Base-by-base conservation (phyloP, 208 protist species). In the Leishmania mexicana region DNA sequence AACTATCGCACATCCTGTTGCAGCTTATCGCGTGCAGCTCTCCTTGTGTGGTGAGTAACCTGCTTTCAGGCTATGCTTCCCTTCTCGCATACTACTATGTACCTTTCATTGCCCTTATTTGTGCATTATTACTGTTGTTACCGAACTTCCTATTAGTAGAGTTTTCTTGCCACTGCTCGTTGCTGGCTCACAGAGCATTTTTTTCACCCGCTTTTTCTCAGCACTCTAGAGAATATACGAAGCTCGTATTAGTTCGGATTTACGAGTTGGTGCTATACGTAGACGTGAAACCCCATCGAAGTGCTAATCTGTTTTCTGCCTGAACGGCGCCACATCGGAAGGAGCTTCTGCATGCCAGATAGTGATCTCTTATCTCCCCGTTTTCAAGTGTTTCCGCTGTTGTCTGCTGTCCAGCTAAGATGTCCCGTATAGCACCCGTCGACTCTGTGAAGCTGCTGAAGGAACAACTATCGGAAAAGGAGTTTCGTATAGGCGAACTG, bases 401-500 rank as follows among this genome's bases (percentile, higher is more conserved):
- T 60, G 78, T 67, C 42, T 79, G 54, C 19, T 82, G 47, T 77
- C 45, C 40, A 80, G 45, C 73, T 47, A 54, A 74, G 24, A 80
- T 81, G 78, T 86, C 54, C 28, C 70, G 81, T 60, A 67, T 79
- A 67, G 51, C 35, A 49, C 42, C 76, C 35, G 31, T 51, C 13
- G 67, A 83, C 49, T 31, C 62, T 75, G 10, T 75, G n/a, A 75
- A 85, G 80, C 53, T 53, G 40, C 62, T 90, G 49, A 93, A 86
- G 76, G 87, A 78, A 35, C 81, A 93, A 67, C 80, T 92, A 57
- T 79, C 88, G 10, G 85, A 88, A 57, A 94, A 94, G 70, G 93
- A 96, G 58, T 84, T 94, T 28, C 91, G 88, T 38, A 87, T 93
- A 60, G 92, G 94, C 75, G 90, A 96, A 65, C 91, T 95, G 51